Conservation (phyloP, 108 stramenopile species). For the Pseudonitzschia delicatissima region DNA sequence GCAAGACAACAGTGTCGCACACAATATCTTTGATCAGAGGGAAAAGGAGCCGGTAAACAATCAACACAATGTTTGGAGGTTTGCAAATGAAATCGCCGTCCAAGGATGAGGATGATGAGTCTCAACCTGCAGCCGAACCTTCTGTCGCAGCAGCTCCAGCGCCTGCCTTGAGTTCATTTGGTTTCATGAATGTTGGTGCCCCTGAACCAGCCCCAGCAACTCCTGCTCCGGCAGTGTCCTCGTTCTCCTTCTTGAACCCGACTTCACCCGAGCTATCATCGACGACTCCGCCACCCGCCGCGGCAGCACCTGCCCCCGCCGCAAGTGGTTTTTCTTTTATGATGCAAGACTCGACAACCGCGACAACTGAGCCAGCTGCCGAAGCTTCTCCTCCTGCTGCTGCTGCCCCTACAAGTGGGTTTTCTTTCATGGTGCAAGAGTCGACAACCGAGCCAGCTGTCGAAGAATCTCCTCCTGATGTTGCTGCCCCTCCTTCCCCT, state of each 20-base stretch:
- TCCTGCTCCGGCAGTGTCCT: conserved; percentile 13
- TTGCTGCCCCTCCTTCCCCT: conserved; percentile 11
- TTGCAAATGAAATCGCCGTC: conserved; percentile 48
- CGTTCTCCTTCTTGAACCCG: conserved; percentile 19
- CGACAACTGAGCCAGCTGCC: conserved; percentile 17
- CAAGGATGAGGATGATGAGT: conserved; percentile 14
- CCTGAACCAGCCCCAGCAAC: neutral
- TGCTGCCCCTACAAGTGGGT: conserved; percentile 28
- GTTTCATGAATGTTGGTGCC: conserved; percentile 24
- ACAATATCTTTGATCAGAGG: neutral
- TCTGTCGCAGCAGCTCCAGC: neutral
- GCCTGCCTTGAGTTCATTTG: conserved; percentile 25
- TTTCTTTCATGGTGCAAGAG: conserved; percentile 42
- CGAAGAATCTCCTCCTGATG: conserved; percentile 7
- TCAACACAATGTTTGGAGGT: conserved; percentile 62
- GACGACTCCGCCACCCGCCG: conserved; percentile 8
- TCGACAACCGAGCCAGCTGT: neutral
- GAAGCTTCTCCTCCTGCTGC: neutral
- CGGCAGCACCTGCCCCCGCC: conserved; percentile 6
- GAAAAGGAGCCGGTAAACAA: neutral
- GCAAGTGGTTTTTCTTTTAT: conserved; percentile 19
- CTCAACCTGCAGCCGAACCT: conserved; percentile 3
- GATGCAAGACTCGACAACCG: conserved; percentile 14
- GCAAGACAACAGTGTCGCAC: neutral
- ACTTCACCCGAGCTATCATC: neutral